Evolutionary conservation across 495 filamentous ascomycete species (phyloP).

Genomic region (Margaritispora aquatica): DNA sequence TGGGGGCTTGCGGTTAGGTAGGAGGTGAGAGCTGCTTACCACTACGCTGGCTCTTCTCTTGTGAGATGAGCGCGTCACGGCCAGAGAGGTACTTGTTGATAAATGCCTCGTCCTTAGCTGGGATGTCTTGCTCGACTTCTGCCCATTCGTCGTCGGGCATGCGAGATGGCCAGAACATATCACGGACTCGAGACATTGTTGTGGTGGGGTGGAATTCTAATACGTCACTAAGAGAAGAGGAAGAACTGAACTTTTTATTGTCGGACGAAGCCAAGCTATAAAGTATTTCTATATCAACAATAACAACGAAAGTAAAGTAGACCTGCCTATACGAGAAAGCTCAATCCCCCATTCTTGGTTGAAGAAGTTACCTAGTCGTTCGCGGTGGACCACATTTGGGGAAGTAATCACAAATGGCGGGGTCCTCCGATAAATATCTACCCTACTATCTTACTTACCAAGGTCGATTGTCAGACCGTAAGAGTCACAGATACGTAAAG

Average conservation of each 20-base stretch:
- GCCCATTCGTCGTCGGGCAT: conserved; percentile 49
- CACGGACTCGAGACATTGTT: conserved; percentile 16
- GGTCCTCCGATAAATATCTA: conserved; percentile 12
- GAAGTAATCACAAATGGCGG: conserved; percentile 9
- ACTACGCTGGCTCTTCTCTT: conserved; percentile 78
- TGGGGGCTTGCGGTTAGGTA: not conserved
- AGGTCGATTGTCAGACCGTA: too few species aligned
- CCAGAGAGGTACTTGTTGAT: conserved; percentile 72
- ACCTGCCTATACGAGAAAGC: not conserved
- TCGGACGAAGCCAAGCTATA: not conserved
- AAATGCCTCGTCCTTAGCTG: conserved; percentile 56
- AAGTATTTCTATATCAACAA: too few species aligned
- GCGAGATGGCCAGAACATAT: conserved; percentile 20
- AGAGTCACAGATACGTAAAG: too few species aligned
- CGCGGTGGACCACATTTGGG: not conserved
- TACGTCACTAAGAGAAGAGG: not conserved
- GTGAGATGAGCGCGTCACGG: conserved; percentile 66
- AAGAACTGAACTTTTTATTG: not conserved
- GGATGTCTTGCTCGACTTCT: conserved; percentile 44
- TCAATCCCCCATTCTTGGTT: conserved; percentile 6
- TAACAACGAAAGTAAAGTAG: too few species aligned
- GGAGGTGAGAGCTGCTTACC: conserved; percentile 41
- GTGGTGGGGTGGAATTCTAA: not conserved
- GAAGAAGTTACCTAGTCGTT: not conserved
- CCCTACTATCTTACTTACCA: too few species aligned